phyloP scores from a whole-genome alignment of 202 grass and related monocot species.

The Cymbopogon flexuosus region DNA sequence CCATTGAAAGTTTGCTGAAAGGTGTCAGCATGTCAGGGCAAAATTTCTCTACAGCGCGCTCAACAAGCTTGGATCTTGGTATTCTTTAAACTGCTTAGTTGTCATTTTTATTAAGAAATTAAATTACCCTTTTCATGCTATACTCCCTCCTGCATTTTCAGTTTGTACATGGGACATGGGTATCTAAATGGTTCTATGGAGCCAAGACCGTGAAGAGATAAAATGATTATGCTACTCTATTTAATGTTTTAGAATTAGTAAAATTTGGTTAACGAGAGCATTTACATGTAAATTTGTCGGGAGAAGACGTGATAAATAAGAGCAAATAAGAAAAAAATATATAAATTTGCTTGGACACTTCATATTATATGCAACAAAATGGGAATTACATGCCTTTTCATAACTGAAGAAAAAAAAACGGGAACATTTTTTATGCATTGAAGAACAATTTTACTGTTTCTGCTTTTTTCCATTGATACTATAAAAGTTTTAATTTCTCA shows the following conservation, averaged over 20 bases:
- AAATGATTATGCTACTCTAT: neutral
- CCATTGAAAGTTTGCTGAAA: slow-evolving; percentile 98
- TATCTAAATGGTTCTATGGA: neutral
- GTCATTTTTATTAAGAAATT: slow-evolving; percentile 32
- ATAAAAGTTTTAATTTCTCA: slow-evolving; percentile 31
- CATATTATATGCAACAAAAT: neutral
- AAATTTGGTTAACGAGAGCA: neutral
- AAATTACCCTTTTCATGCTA: neutral
- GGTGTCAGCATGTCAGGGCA: slow-evolving; percentile 64
- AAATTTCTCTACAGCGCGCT: slow-evolving; percentile 59
- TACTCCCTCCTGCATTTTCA: neutral
- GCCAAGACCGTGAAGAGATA: neutral
- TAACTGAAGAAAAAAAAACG: neutral
- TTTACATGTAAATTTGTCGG: neutral
- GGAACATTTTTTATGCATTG: neutral
- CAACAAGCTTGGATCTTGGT: slow-evolving; percentile 96
- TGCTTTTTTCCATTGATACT: neutral
- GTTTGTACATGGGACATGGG: neutral
- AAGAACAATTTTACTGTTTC: neutral
- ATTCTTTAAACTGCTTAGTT: slow-evolving; percentile 40
- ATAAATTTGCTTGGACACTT: neutral
- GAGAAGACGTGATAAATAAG: neutral
- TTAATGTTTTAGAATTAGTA: neutral
- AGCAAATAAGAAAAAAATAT: neutral
- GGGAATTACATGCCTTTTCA: neutral